Evolutionary conservation across 2,329 filamentous ascomycete species (phyloP), one percentile per base, ranked within the genome.

Genomic region (Penicillium sp.): DNA sequence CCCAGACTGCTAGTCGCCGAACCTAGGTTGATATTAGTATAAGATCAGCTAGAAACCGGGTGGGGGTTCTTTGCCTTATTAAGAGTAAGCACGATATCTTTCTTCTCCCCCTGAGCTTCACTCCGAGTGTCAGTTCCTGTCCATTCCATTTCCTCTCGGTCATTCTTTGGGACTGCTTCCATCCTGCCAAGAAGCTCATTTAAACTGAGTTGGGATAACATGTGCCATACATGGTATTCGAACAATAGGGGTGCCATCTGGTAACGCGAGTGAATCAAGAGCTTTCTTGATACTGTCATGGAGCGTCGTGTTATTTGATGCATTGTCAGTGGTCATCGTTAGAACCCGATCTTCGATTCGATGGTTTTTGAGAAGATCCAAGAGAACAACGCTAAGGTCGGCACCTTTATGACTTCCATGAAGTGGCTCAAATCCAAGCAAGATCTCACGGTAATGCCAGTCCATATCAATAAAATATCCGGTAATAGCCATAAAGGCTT

Each of bases 141-240:
- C 38, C 33, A 53, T 42, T 46, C 36, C 15, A 38, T 38, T 15
- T 38, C 34, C 18, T 38, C 42, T 29, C 12, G 24, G 6, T 53
- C 43, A 47, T 53, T 53, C 24, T 31, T 21, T 18, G 48, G 48
- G n/a, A 18, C 42, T 6, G 34, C 48, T 12, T 51, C 36, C 33
- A 45, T 53, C 24, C 47, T 16, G 33, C 42, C 26, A 49, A 49
- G 51, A 16, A 53, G 47, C 42, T 53, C 39, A 8, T 50, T 53
- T 12, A 53, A 24, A 47, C 51, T 53, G 8, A 53, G 47, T 26
- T 53, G n/a, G 43, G 4, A 49, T 53, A 34, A 53, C 46, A 38
- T 53, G 47, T 18, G 47, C 51, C 21, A 49, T 49, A 50, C 45
- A 53, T 24, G 39, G 51, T 4, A 45, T 65, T 57, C 46, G 43